phyloP scores from a whole-genome alignment of 768 basidiomycete genomes.

The Chalciporus sphaerocephalus region DNA sequence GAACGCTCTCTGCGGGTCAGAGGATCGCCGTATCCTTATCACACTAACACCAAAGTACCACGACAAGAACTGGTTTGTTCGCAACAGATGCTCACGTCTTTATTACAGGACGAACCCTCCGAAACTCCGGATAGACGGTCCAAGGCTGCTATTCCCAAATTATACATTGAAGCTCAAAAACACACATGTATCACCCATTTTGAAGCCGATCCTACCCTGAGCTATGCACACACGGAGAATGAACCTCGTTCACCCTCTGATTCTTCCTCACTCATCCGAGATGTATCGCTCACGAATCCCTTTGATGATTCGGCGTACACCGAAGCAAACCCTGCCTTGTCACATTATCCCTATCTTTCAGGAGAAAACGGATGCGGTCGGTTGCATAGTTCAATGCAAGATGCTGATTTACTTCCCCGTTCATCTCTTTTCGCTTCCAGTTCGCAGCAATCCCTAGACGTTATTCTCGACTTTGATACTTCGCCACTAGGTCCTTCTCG shows the following conservation, averaged over 20 bases:
- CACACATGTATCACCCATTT: too few species aligned
- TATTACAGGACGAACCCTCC: slow-evolving; percentile 4
- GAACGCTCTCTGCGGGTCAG: background rate
- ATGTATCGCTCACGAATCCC: background rate
- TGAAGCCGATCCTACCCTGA: background rate
- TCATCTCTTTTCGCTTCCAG: slow-evolving; percentile 24
- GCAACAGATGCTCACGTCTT: slow-evolving; percentile 2
- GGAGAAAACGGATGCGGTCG: background rate
- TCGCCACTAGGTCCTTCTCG: slow-evolving; percentile 14
- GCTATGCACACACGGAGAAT: background rate
- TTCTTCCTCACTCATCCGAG: background rate
- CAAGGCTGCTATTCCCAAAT: background rate
- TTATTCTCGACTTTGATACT: slow-evolving; percentile 21
- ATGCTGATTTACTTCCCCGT: slow-evolving; percentile 9
- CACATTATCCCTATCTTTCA: background rate
- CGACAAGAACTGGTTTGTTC: background rate
- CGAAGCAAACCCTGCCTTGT: background rate
- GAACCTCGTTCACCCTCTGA: background rate
- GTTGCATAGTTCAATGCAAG: background rate
- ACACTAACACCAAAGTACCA: slow-evolving; percentile 12
- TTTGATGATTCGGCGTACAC: slow-evolving; percentile 5
- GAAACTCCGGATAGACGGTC: background rate
- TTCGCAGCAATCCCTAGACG: slow-evolving; percentile 12
- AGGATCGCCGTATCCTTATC: background rate
- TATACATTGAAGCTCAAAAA: background rate